Percentiles rank a stretch among this genome's conserved stretches.
Conservation (phyloP, 805 yeast species). For the Metschnikowia borealis region DNA sequence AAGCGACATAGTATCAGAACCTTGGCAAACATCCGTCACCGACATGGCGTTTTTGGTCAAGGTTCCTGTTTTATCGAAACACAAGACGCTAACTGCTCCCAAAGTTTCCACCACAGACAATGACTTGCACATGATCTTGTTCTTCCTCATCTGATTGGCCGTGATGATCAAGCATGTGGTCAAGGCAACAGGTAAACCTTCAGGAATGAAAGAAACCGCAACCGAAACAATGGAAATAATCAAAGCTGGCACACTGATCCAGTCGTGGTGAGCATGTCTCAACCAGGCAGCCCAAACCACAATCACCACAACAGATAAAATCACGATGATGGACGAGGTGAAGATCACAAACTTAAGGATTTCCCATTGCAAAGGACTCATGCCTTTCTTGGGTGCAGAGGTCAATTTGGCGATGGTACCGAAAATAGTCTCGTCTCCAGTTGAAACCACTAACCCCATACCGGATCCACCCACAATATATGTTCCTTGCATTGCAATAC, state of each 20-base stretch:
- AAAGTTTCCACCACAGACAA: constrained; percentile 51
- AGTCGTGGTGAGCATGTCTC: constrained; percentile 32
- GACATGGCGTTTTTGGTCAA: constrained; percentile 49
- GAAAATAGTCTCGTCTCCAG: constrained; percentile 44
- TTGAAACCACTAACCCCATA: constrained; percentile 40
- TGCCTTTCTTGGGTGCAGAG: constrained; percentile 34
- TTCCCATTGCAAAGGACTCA: constrained; percentile 42
- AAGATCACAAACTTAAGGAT: constrained; percentile 33
- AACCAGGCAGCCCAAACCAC: constrained; percentile 46
- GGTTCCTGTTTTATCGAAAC: constrained; percentile 44
- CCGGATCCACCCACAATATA: constrained; percentile 43
- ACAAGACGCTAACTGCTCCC: constrained; percentile 49
- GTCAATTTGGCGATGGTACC: constrained; percentile 45
- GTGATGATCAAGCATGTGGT: constrained; percentile 48
- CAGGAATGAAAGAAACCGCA: constrained; percentile 49
- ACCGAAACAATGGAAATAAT: constrained; percentile 44
- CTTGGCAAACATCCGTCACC: constrained; percentile 27
- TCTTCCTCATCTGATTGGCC: constrained; percentile 43
- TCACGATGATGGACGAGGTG: constrained; percentile 20
- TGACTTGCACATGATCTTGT: constrained; percentile 43
- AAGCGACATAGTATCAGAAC: constrained; percentile 15
- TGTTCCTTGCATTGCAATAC: constrained; percentile 47
- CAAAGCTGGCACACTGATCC: constrained; percentile 40
- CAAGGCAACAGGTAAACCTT: constrained; percentile 49
- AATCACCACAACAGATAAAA: constrained; percentile 27